Evolutionary conservation across 768 basidiomycete genomes (phyloP).

Genomic region (Lactarius pseudohatsudake): DNA sequence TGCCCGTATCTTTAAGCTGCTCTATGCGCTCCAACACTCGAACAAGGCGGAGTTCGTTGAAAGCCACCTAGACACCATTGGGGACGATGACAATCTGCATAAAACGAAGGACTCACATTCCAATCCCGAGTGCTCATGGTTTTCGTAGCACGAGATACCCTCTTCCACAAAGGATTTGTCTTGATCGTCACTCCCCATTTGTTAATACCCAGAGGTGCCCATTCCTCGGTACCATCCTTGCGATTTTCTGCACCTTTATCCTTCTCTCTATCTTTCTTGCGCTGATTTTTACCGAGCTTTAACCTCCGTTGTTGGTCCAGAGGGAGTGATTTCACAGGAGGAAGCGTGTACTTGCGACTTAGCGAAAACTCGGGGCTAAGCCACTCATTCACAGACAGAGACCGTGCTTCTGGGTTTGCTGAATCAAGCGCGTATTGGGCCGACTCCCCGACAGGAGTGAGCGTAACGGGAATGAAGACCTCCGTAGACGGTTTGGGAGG

Average conservation of each 20-base stretch:
- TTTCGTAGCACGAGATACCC: slow-evolving; percentile 68
- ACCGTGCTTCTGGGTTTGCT: not conserved
- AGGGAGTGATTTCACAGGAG: slow-evolving; percentile 55
- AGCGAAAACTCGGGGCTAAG: slow-evolving; percentile 34
- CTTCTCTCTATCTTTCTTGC: slow-evolving; percentile 52
- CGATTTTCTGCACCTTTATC: slow-evolving; percentile 41
- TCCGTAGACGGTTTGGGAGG: slow-evolving; percentile 20
- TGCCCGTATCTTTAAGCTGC: slow-evolving; percentile 68
- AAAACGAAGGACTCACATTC: slow-evolving; percentile 54
- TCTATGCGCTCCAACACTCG: slow-evolving; percentile 87
- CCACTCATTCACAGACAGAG: slow-evolving; percentile 30
- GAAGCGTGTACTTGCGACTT: slow-evolving; percentile 52
- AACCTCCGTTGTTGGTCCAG: slow-evolving; percentile 52
- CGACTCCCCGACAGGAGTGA: slow-evolving; percentile 23
- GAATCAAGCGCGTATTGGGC: slow-evolving; percentile 17
- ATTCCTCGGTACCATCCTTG: slow-evolving; percentile 54
- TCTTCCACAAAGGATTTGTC: slow-evolving; percentile 75
- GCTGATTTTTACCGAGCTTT: slow-evolving; percentile 46
- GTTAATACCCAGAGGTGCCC: slow-evolving; percentile 60
- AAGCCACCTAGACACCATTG: slow-evolving; percentile 56
- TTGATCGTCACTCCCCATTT: slow-evolving; percentile 67
- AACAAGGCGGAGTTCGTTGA: slow-evolving; percentile 72
- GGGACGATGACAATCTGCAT: not conserved
- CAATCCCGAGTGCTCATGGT: slow-evolving; percentile 80
- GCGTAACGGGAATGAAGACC: slow-evolving; percentile 11